Evolutionary conservation across 2,329 filamentous ascomycete genomes (phyloP), one percentile per base, ranked within the genome.

Genomic region (Pseudopyricularia javanii): DNA sequence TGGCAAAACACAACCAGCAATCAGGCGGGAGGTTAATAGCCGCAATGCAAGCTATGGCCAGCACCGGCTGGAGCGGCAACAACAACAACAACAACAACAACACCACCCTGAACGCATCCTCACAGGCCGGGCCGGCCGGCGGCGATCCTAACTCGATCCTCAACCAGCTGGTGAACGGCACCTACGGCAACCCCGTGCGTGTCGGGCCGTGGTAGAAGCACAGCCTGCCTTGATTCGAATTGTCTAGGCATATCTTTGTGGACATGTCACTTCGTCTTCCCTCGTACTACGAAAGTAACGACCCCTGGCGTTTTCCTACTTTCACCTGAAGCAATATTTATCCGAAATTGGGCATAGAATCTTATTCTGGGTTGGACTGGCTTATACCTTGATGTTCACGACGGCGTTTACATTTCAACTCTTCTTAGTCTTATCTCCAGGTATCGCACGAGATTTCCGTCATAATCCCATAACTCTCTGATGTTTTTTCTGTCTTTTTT

Each of bases 1-100:
- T 98, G 47, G 74, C 82, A 26, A 89, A 88, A 63, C 93, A 98
- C 70, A 91, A 97, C 64, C 83, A 93, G 59, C 82, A 85, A 58
- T 91, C 89, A 5, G 85, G 85, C 43, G 90, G 89, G 26, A 86
- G 87, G 62, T 78, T 98, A 68, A 82, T 84, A 56, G 79, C 82
- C 45, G 93, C 91, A 34, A 82, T 95, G 56, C 80, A 84, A 52
- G 86, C 90, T 62, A 79, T 97, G 68, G 77, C 81, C 15, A 75
- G 75, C 35, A 45, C 22, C 8, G 40, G 40, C 22, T 95, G 90
- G 88, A 87, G 90, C 74, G 82, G 78, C 11, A 59, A 65, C 8
- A 67, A 66, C 53, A 30, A 26, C 22, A 20, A 20, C 4, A 45
- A 26, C 17, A 45, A 45, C 40, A 75, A 74, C 43, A 85, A 82